Base-by-base conservation (phyloP, 2,329 filamentous ascomycete genomes). In the Celoporthe dispersa region DNA sequence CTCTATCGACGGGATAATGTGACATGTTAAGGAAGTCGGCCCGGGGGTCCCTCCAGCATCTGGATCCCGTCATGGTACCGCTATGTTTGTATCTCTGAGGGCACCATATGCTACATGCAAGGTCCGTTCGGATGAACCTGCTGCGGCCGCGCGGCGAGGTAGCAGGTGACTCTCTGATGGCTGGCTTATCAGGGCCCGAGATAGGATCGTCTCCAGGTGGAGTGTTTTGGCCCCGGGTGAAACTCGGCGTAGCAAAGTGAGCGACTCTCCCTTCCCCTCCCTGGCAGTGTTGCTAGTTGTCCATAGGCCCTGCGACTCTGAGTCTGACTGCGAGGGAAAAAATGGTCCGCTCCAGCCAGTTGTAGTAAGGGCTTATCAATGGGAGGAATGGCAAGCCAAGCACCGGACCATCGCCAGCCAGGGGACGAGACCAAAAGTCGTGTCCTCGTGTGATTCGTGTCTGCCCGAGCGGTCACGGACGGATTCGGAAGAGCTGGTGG, bases 361-460 rank as follows among this genome's bases (percentile, higher is more conserved):
- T 31, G 28, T n/a, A 57, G 53, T 19, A 57, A 31, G 53, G 51
- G 53, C 25, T 57, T 31, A 31, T 31, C 53, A 31, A 57, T 57
- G 6, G 28, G 53, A n/a, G n/a, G 12, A 4, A 55, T 11, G 25
- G 53, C 53, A 55, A 55, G 19, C 22, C 33, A 22, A 61, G 8
- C 33, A 62, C 14, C 60, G 22, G 35, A 22, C 7, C 60, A 25
- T n/a, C 22, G 35, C n/a, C 44, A 48, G 44, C 44, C 44, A 48
- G 16, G 22, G 11, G 60, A 35, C 60, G 22, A 62, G 35, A 44
- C 22, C 37, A 41, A 48, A 44, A 53, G 28, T 63, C 70, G 70
- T 71, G 70, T 64, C n/a, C 33, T 41, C 25, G 48, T 65, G 64
- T 71, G 64, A 67, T 71, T 67, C 70, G 64, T 69, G 65, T 70